Conservation (phyloP, 176 grass and related monocot species). For the Oryza coarctata region DNA sequence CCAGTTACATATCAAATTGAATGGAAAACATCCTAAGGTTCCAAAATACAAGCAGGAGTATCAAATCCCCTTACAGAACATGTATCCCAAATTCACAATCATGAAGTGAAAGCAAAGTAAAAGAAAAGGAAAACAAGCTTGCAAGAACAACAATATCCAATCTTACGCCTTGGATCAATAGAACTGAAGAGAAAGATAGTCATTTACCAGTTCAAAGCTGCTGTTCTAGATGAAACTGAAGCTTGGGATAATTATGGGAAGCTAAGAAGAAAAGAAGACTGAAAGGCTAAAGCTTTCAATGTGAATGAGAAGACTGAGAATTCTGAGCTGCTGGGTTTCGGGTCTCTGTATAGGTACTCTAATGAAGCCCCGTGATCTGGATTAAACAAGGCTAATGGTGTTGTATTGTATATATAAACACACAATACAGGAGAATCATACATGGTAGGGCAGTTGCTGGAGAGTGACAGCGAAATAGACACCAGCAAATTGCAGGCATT, state of each 20-base stretch:
- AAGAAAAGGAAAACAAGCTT: background rate
- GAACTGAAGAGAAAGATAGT: constrained; percentile 17
- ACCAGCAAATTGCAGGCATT: constrained; percentile 26
- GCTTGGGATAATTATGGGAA: constrained; percentile 24
- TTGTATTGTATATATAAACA: constrained; percentile 26
- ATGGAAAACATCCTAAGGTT: background rate
- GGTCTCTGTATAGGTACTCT: background rate
- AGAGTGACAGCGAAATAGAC: constrained; percentile 46
- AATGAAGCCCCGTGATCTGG: constrained; percentile 23
- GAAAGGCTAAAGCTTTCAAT: background rate
- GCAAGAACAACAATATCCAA: background rate
- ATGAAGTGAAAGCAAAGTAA: background rate
- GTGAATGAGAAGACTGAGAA: background rate
- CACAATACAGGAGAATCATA: constrained; percentile 6
- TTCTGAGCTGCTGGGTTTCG: constrained; percentile 1
- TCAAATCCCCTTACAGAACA: background rate
- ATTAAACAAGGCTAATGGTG: constrained; percentile 32
- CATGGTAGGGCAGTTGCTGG: constrained; percentile 33
- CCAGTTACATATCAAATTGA: background rate
- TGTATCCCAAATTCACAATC: background rate
- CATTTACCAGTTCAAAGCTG: constrained; percentile 19
- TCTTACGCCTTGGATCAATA: constrained; percentile 8
- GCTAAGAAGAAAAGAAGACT: background rate
- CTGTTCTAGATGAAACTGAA: background rate
- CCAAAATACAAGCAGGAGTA: background rate